Base-by-base conservation (phyloP, 208 protist genomes). In the Trypanosoma avium region DNA sequence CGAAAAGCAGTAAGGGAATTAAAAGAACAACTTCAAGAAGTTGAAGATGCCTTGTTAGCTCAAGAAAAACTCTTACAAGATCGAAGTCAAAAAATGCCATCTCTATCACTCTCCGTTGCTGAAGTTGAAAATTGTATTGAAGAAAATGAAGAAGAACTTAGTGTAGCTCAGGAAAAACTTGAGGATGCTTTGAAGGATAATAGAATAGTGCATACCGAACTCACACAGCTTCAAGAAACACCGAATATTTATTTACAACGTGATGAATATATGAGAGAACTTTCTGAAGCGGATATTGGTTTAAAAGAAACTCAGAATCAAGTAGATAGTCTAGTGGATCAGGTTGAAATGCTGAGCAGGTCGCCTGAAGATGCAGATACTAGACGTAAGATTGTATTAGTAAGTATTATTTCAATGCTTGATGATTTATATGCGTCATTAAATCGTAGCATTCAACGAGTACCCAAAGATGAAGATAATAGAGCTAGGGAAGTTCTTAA, bases 391-490 rank as follows among this genome's bases (percentile, higher is more conserved):
- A 62, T 94, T 29, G 78, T 76, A 12, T 75, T 94, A 32, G 81
- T 81, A 7, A 79, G 80, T 21, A 55, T 94, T 22, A 78, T 94
- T 64, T 72, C 81, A 15, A 86, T 94, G 76, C 73, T 94, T 38
- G 84, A 94, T 43, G 78, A 94, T 55, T 38, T 94, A 26, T 75
- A 88, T 62, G 61, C 57, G 0, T 76, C 84, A 7, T 59, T 94
- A 22, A 69, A 77, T 55, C 72, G 75, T n/a, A 94, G 86, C 60
- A 61, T 92, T 10, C 61, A 77, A 47, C 65, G 68, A 7, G 69
- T 79, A 6, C 67, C 49, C 17, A 59, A 42, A 15, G 83, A 86
- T 40, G 74, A 79, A 24, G 84, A 90, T 59, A 71, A 57, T 33
- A 73, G 87, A 21, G 76, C 82, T 8, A 77, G 86, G 47, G 80